Percentiles rank a stretch among this genome's conserved stretches.
Evolutionary conservation across 2,329 filamentous ascomycete species (phyloP).

Genomic region (Sphaerulina vaccinii): DNA sequence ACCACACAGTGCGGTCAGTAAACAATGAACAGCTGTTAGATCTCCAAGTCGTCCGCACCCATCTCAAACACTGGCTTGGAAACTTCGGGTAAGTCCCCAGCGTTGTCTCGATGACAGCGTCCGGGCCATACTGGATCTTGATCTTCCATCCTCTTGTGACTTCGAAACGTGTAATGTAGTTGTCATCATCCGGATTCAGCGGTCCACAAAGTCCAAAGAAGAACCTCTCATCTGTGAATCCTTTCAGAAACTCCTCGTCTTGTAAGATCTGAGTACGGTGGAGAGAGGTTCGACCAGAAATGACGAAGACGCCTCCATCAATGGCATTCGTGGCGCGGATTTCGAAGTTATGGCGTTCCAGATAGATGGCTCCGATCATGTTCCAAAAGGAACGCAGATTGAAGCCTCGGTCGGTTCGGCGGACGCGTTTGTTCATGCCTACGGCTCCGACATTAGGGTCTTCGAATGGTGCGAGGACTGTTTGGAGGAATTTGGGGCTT

Average conservation of each 20-base stretch:
- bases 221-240: slow-evolving; percentile 9
- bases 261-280: slow-evolving; percentile 32
- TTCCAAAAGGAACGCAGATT: slow-evolving; percentile 25
- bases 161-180: slow-evolving; percentile 13
- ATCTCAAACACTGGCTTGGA: slow-evolving; percentile 7
- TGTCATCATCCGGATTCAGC: slow-evolving; percentile 13
- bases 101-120: slow-evolving; percentile 10
- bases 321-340: slow-evolving; percentile 34
- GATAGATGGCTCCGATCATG: slow-evolving; percentile 31
- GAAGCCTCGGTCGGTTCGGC: slow-evolving; percentile 7
- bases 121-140: slow-evolving; percentile 11
- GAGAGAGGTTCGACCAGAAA: slow-evolving; percentile 36
- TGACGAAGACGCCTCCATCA: slow-evolving; percentile 37
- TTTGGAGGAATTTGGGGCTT: not conserved
- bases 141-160: slow-evolving; percentile 10
- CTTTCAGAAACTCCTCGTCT: slow-evolving; percentile 24
- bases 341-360: slow-evolving; percentile 40
- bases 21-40: slow-evolving; percentile 9
- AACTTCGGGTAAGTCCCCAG: slow-evolving; percentile 13
- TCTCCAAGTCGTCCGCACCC: slow-evolving; percentile 13
- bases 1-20: slow-evolving; percentile 11
- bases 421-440: slow-evolving; percentile 21
- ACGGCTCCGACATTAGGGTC: slow-evolving; percentile 14
- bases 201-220: slow-evolving; percentile 14
- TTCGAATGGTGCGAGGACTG: slow-evolving; percentile 11